These are phyloP conservation scores for Lasiodiplodia sp. DNA, from an alignment of 2,329 filamentous ascomycete genomes.

Conservation along the genomic window DNA sequence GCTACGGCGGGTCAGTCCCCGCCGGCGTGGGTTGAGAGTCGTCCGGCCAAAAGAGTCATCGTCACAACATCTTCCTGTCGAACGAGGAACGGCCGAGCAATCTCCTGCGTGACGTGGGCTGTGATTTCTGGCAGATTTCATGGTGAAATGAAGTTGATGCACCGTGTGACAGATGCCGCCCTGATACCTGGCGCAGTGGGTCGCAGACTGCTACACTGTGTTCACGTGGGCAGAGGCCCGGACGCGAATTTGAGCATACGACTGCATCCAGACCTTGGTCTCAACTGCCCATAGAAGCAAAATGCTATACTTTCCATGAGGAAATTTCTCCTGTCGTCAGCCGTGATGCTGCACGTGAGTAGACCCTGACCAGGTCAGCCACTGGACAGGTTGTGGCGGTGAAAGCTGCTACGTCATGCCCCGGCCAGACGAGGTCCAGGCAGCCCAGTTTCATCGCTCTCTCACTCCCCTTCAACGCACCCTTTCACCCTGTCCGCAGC, in stretches of 20 bases:
- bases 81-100: constrained; percentile 8
- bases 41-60: neutral
- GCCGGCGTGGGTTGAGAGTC: neutral
- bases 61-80: neutral
- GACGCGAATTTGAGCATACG: neutral
- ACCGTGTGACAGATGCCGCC: neutral
- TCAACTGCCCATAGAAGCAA: neutral
- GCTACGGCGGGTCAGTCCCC: neutral
- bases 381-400: constrained; percentile 9
- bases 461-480: neutral
- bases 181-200: constrained; percentile 6
- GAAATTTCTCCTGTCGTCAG: neutral
- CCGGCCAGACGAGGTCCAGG: constrained; percentile 2
- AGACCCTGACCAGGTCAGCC: constrained; percentile 17
- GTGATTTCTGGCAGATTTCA: neutral
- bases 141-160: constrained; percentile 15
- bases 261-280: neutral
- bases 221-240: neutral
- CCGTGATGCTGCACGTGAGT: neutral
- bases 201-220: neutral
- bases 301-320: no score
- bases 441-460: constrained; percentile 16
- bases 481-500: neutral
- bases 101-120: neutral
- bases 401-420: constrained; percentile 12